These are phyloP conservation scores for Monosporascus sp. DNA, from an alignment of 2,329 filamentous ascomycete genomes.

Conservation along the genomic window DNA sequence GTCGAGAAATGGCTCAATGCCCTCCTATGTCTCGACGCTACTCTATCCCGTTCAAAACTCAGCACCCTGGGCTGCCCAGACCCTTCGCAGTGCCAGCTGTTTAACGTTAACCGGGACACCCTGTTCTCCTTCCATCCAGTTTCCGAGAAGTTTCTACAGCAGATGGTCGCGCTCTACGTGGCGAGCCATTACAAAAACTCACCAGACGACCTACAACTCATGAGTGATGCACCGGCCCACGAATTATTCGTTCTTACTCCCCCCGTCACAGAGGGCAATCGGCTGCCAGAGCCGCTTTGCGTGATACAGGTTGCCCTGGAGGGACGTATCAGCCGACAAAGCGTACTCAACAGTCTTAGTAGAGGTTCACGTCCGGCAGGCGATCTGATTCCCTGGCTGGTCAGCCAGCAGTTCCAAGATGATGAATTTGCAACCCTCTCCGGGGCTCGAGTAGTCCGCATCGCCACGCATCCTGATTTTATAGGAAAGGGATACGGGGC, in stretches of 20 bases:
- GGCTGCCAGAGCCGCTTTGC: constrained; percentile 86
- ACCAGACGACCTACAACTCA: constrained; percentile 94
- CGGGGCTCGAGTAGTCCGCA: constrained; percentile 85
- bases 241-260: constrained; percentile 92
- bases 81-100: constrained; percentile 83
- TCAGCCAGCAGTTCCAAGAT: constrained; percentile 97
- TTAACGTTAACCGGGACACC: constrained; percentile 93
- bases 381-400: constrained; percentile 94
- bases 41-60: constrained; percentile 71
- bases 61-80: constrained; percentile 78
- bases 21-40: constrained; percentile 88
- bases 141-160: constrained; percentile 93
- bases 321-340: constrained; percentile 89
- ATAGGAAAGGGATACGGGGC: constrained; percentile 89
- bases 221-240: constrained; percentile 96
- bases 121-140: constrained; percentile 97
- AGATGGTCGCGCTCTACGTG: constrained; percentile 97
- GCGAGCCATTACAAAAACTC: constrained; percentile 92
- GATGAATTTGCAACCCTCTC: constrained; percentile 92
- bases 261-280: constrained; percentile 71
- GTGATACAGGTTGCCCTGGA: constrained; percentile 93
- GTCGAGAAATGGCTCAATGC: constrained; percentile 97
- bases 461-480: constrained; percentile 95
- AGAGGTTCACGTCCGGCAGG: constrained; percentile 84
- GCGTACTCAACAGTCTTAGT: constrained; percentile 83